Percentiles rank a stretch among this genome's conserved stretches.
Evolutionary conservation across 352 stramenopile species (phyloP).

Genomic region (Phytophthora megakarya): DNA sequence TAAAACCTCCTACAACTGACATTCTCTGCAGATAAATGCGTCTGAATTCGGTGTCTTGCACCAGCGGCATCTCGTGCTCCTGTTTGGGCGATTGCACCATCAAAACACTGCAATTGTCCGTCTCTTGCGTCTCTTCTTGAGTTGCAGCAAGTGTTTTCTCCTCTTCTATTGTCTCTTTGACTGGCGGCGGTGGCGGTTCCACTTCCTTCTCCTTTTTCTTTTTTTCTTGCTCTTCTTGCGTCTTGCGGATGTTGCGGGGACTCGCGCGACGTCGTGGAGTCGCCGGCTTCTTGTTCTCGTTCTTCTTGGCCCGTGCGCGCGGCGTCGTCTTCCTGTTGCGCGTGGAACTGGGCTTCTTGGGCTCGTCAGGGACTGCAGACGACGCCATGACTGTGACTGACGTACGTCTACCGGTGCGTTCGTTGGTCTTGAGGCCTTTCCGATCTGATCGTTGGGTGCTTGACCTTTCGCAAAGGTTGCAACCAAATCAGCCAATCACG

Average conservation of each 20-base stretch:
- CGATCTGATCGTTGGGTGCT: constrained; percentile 27
- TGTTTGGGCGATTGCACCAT: no score
- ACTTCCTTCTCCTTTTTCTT: constrained; percentile 12
- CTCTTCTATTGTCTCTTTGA: constrained; percentile 8
- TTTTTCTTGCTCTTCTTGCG: constrained; percentile 18
- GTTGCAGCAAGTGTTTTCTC: constrained; percentile 1
- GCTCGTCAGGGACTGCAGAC: not conserved
- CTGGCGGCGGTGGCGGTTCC: not conserved
- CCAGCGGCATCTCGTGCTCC: constrained; percentile 13
- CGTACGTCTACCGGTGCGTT: constrained; percentile 3
- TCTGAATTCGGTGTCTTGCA: constrained; percentile 32
- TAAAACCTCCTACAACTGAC: constrained; percentile 11
- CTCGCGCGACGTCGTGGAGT: constrained; percentile 37
- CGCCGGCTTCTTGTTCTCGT: constrained; percentile 23
- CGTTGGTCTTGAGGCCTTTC: constrained; percentile 20
- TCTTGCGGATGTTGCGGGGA: constrained; percentile 21
- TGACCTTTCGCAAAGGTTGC: constrained; percentile 23
- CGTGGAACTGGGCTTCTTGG: constrained; percentile 16
- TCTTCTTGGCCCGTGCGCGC: constrained; percentile 25
- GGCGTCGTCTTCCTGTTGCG: constrained; percentile 28
- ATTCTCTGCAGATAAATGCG: constrained; percentile 40
- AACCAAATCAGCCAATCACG: constrained; percentile 29
- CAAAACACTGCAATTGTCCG: no score
- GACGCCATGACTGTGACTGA: constrained; percentile 15
- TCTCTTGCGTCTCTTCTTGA: constrained; percentile 6